Evolutionary conservation across 2,329 filamentous ascomycete genomes (phyloP).

Genomic region (Acrodontium crateriforme): DNA sequence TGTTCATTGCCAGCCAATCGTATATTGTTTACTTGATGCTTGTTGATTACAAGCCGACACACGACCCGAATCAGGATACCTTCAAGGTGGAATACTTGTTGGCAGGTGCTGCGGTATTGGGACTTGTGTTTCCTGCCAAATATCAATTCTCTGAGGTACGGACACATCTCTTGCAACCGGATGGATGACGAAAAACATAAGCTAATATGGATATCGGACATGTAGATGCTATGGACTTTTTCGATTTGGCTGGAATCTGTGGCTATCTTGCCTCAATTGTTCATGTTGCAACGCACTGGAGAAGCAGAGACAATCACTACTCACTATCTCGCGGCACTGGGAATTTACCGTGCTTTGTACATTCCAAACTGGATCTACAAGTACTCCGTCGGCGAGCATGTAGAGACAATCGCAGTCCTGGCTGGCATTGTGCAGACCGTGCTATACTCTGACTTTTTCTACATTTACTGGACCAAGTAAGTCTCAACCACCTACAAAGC

Average conservation of each 20-base stretch:
- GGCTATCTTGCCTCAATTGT: constrained; percentile 90
- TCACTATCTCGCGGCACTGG: constrained; percentile 90
- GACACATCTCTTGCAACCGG: background rate
- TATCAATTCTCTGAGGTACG: constrained; percentile 58
- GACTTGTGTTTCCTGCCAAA: constrained; percentile 69
- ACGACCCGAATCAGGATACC: constrained; percentile 92
- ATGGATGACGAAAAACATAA: no score
- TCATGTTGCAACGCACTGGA: constrained; percentile 94
- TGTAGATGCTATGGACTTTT: constrained; percentile 85
- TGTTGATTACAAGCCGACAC: constrained; percentile 91
- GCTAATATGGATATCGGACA: constrained; percentile 4
- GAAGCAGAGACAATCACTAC: constrained; percentile 99
- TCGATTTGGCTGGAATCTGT: constrained; percentile 97
- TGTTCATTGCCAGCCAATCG: constrained; percentile 78
- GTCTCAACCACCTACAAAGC: constrained; percentile 19
- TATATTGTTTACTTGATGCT: constrained; percentile 99
- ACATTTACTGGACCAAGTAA: constrained; percentile 95
- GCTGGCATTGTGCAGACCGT: constrained; percentile 89
- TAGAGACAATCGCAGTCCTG: constrained; percentile 75
- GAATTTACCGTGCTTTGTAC: constrained; percentile 82
- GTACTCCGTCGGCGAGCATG: constrained; percentile 58
- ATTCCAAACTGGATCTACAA: constrained; percentile 98
- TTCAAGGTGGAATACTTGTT: constrained; percentile 95
- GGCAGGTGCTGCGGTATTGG: constrained; percentile 63
- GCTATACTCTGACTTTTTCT: constrained; percentile 98